A percentile compares a stretch with the other conserved stretches of the same genome.
Evolutionary conservation across 139 green algal genomes (phyloP).

Genomic region (Coelastrella sp.): DNA sequence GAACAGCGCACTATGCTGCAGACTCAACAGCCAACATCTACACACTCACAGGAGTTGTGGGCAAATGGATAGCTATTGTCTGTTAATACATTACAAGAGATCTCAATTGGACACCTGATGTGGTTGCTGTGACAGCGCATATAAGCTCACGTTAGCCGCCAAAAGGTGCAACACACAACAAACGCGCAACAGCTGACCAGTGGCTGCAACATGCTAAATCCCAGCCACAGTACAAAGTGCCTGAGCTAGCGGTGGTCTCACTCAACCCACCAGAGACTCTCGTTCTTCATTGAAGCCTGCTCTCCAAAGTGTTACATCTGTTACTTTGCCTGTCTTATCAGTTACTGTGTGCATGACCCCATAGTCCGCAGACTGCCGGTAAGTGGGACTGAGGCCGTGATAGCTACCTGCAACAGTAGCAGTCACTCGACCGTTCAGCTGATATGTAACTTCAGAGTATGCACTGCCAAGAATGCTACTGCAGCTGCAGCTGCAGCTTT

Average conservation of each 20-base stretch:
- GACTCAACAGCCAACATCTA: not conserved
- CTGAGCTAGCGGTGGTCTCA: not conserved
- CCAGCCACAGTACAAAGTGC: too few species aligned
- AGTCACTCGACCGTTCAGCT: too few species aligned
- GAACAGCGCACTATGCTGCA: not conserved
- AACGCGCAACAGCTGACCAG: conserved; percentile 1
- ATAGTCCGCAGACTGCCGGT: conserved; percentile 19
- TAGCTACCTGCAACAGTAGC: conserved; percentile 39
- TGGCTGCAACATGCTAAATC: too few species aligned
- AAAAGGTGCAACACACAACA: too few species aligned
- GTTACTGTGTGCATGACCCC: conserved; percentile 25
- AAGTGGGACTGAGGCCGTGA: conserved; percentile 14
- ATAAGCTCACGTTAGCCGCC: too few species aligned
- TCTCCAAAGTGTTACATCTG: conserved; percentile 43
- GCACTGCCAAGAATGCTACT: not conserved
- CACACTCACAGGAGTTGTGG: too few species aligned
- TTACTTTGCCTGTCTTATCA: conserved; percentile 39
- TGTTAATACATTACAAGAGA: too few species aligned
- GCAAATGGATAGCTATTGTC: too few species aligned
- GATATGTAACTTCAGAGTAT: not conserved
- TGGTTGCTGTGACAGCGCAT: too few species aligned
- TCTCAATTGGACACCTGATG: too few species aligned
- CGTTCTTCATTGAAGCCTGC: conserved; percentile 41
- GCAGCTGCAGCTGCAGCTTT: not conserved
- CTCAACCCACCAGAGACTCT: conserved; percentile 38